Evolutionary conservation across 495 filamentous ascomycete genomes (phyloP), one percentile per base, ranked within the genome.

Genomic region (Daldinia caldariorum): DNA sequence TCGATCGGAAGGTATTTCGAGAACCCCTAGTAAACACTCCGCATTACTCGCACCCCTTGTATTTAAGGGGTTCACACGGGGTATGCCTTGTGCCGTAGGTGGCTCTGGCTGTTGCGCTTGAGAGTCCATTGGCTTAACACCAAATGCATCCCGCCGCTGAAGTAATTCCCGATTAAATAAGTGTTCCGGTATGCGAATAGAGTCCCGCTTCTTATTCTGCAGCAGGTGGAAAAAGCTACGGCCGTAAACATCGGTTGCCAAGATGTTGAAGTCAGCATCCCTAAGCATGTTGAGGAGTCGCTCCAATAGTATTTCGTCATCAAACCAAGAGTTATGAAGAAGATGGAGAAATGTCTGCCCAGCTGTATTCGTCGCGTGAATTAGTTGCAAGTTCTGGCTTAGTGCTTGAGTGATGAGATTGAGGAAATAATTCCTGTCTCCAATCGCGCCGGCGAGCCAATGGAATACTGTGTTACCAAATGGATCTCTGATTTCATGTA

Each of bases 301-400:
- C 10, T 64, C 74, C 43, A 72, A 57, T 34, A 77, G 61, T 2
- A 67, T 58, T 4, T 74, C 61, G 3, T 74, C 61, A 7, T 69
- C 58, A 56, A 83, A 80, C 79, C 79, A 82, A 8, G 78, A 73
- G 1, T 59, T 63, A 50, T 79, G 73, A 13, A 86, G 72, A 16
- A 83, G 73, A 51, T 86, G 83, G 12, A 86, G 78, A 49, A 84
- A 86, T 0, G 81, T 84, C 66, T 86, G 83, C 8, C 77, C 77
- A 13, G 78, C 82, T 6, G 73, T 78, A 69, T 86, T 85, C 8
- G 59, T 69, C 5, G 61, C 66, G 8, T 37, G 60, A 18, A 76
- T n/a, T 0, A 61, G 72, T 35, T 6, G 34, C 8, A 67, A 35
- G 10, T 54, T 9, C 4, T 59, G 16, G 2, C 5, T 14, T 4